Conservation (phyloP, 805 yeast genomes). For the Debaryomyces castellii region DNA sequence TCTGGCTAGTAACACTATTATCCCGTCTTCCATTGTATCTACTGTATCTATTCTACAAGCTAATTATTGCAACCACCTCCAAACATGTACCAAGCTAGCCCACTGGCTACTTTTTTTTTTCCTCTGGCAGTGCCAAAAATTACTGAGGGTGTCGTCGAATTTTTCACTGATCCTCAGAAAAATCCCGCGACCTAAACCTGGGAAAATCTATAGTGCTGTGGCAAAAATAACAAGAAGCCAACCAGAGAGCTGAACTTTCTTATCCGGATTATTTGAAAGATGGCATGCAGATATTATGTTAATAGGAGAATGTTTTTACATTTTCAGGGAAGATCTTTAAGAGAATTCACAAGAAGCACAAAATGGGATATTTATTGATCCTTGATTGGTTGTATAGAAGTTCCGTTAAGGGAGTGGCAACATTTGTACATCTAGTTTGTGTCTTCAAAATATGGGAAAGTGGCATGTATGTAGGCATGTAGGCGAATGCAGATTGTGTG, state of each 20-base stretch:
- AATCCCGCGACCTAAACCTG: not conserved
- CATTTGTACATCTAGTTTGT: not conserved
- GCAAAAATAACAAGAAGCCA: not conserved
- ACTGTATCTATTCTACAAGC: no score
- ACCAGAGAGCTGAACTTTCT: not conserved
- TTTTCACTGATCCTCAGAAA: not conserved
- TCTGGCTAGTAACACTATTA: no score
- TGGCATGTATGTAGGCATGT: not conserved
- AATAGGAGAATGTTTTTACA: not conserved
- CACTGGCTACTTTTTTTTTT: no score
- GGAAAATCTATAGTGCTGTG: not conserved
- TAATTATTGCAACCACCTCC: not conserved
- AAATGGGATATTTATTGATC: not conserved
- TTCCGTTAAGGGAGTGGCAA: not conserved
- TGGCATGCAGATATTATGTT: not conserved
- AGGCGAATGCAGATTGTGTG: not conserved
- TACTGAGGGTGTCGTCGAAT: not conserved
- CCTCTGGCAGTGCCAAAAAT: not conserved
- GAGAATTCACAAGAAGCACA: no score
- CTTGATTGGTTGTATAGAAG: not conserved
- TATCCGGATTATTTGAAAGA: not conserved
- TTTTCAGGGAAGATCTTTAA: not conserved
- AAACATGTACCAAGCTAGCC: no score
- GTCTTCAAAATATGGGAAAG: not conserved
- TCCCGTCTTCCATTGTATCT: no score